Evolutionary conservation across 164 flowering plant genomes (phyloP), one percentile per base, ranked within the genome.

Genomic region (Chimonanthus salicifolius): DNA sequence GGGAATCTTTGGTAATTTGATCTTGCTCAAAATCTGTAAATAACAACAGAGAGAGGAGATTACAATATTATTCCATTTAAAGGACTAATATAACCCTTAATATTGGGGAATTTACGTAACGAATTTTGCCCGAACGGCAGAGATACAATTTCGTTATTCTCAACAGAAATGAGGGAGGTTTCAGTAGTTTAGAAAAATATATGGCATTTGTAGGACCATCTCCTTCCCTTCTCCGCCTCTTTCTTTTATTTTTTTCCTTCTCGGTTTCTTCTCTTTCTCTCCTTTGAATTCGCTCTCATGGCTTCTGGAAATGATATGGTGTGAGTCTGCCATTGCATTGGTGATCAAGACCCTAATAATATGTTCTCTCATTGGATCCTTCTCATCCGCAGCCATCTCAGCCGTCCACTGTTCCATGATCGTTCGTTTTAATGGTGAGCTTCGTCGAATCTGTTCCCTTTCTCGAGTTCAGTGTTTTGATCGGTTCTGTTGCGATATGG

Each of bases 351-450:
- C 11, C 15, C 33, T 15, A 3, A 4, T 6, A 1, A 20, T 11
- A 10, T 78, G 43, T 62, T 47, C 60, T 72, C 54, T 49, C 33
- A 1, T 33, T 70, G 16, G 0, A 45, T 62, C 20, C 70, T 16
- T 33, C 9, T 63, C 66, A 6, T 20, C 3, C 46, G 43, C 13
- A 0, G 4, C 10, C 66, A 13, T 18, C 9, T 33, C 13, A 8
- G 33, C 66, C 66, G 66, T 21, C 9, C 44, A 20, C 67, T 58
- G n/a, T 75, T 62, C 47, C 65, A 62, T 47, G 68, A 51, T 50
- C 70, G 46, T 21, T 21, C 58, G 58, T 71, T 64, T 77, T 71
- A 49, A 77, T 65, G 77, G 85, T 77, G 78, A 80, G 82, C 68
- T 65, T 64, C 43, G 4, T 58, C 47, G 62, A 33, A 11, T 6